Base-by-base conservation (phyloP, 2,329 filamentous ascomycete species). In the Fusarium agapanthi region DNA sequence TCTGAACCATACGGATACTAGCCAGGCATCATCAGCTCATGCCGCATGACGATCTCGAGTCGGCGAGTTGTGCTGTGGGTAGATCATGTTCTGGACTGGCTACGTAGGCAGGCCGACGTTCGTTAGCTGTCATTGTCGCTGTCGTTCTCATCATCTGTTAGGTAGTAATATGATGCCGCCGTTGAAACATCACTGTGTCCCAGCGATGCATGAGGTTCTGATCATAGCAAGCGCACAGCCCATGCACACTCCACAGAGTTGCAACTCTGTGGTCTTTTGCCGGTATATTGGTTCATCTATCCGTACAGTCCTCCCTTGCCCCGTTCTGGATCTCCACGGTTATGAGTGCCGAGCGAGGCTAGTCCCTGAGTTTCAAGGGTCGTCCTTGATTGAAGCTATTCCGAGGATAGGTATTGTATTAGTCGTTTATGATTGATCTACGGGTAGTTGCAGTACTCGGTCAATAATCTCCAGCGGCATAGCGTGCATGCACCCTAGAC, bases 151-250 rank as follows among this genome's bases (percentile, higher is more conserved):
- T 40, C 50, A 41, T 54, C 24, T 18, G 20, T 14, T 14, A 41
- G 50, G 50, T 40, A n/a, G 50, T 40, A 40, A 54, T 41, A n/a
- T 40, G 48, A 35, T 54, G 56, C 57, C 48, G 57, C 65, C 48
- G 57, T 63, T 56, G 24, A 35, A 53, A 67, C 50, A 55, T 58
- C 60, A 69, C 65, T 67, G 63, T 60, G 60, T 60, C 60, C 60
- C 60, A 62, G 60, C 41, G 65, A 63, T 57, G 50, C 41, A 69
- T 54, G 71, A 63, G 61, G 70, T 73, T 72, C 69, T 73, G 65
- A 61, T 73, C 40, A 57, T 48, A 68, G 58, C 47, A 47, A 56
- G n/a, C 50, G 45, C 54, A 70, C 65, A 70, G 57, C 69, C 56
- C 69, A 53, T 58, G 20, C 37, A 32, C 65, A 45, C 69, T 70